phyloP scores from a whole-genome alignment of 2,329 filamentous ascomycete genomes.

The Scortechinia acanthostroma region DNA sequence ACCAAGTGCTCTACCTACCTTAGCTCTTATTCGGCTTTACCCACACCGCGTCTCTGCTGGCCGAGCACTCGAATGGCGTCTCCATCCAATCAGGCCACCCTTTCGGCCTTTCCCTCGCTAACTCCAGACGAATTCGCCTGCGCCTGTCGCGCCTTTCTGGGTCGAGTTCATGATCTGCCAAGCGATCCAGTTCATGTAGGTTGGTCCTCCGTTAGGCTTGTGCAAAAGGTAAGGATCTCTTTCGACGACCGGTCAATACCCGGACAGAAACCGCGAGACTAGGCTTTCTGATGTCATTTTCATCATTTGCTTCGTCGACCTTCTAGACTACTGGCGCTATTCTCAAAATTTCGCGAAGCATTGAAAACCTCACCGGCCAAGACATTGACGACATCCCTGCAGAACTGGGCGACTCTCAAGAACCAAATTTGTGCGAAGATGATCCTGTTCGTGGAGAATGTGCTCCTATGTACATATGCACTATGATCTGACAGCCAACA shows the following conservation, averaged over 20 bases:
- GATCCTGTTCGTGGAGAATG: neutral
- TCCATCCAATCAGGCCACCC: neutral
- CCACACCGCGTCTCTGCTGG: neutral
- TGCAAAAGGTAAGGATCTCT: neutral
- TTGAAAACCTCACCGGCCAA: neutral
- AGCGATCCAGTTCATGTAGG: neutral
- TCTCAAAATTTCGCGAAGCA: neutral
- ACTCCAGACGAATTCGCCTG: slow-evolving; percentile 4
- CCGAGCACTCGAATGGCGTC: neutral
- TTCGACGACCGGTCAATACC: neutral
- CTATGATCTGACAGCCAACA: slow-evolving; percentile 5
- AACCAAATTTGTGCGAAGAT: neutral
- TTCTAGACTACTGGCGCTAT: neutral
- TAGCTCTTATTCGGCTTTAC: too few relatives aligned
- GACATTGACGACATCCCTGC: neutral
- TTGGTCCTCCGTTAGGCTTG: neutral
- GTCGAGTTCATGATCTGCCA: neutral
- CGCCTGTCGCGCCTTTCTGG: slow-evolving; percentile 4
- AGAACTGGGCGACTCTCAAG: neutral
- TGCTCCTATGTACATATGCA: neutral
- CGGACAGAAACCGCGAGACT: neutral
- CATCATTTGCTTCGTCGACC: too few relatives aligned
- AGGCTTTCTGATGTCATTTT: neutral
- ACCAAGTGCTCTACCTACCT: too few relatives aligned
- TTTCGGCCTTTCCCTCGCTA: slow-evolving; percentile 4